Evolutionary conservation across 1,284 basidiomycete species (phyloP).

Genomic region (Chalciporus sp.): DNA sequence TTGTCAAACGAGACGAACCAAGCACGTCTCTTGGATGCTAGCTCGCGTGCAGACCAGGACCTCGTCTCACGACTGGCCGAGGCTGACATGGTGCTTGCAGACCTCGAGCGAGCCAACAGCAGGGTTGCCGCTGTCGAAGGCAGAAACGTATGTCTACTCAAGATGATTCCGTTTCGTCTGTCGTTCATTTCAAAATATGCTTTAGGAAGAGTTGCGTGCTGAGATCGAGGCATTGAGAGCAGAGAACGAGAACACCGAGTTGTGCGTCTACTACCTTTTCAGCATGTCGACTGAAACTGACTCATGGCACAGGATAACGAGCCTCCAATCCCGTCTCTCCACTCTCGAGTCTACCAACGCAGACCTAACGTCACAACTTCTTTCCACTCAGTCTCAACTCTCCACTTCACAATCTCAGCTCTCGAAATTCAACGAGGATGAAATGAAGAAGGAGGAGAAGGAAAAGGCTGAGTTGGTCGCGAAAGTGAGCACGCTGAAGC

Average conservation of each 20-base stretch:
- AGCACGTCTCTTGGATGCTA: constrained; percentile 87
- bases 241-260: constrained; percentile 75
- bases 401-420: constrained; percentile 22
- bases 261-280: constrained; percentile 45
- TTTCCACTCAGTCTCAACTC: constrained; percentile 27
- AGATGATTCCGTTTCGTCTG: background rate
- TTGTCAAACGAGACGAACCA: constrained; percentile 90
- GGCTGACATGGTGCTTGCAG: constrained; percentile 90
- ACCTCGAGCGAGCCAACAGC: constrained; percentile 91
- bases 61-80: constrained; percentile 86
- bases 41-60: constrained; percentile 90
- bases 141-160: constrained; percentile 67
- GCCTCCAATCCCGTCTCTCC: constrained; percentile 71
- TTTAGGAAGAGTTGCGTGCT: constrained; percentile 85
- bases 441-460: constrained; percentile 19
- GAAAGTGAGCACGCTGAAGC: constrained; percentile 71
- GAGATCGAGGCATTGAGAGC: constrained; percentile 89
- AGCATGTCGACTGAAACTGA: background rate
- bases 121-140: constrained; percentile 91
- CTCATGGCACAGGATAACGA: constrained; percentile 62
- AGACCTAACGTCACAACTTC: constrained; percentile 22
- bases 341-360: constrained; percentile 45
- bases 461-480: constrained; percentile 40
- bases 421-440: constrained; percentile 19
- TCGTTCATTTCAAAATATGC: background rate